Base-by-base conservation (phyloP, 495 filamentous ascomycete genomes). In the Aspergillus asperescens region DNA sequence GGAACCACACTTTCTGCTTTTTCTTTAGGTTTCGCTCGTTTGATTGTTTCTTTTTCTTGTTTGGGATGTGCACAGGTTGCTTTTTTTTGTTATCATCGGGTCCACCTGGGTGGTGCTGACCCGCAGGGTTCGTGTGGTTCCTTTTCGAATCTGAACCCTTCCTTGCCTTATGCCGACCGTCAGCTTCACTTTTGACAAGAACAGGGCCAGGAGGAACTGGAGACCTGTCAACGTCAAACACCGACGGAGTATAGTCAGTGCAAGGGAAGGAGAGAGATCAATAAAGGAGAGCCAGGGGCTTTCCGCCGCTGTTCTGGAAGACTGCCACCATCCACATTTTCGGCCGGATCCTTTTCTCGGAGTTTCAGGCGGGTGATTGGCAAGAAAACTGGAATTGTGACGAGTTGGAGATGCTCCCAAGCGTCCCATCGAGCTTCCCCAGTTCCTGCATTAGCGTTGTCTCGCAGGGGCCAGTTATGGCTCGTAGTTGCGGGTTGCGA, bases 371-470 rank as follows among this genome's bases (percentile, higher is more conserved):
- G 44, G 52, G 51, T 56, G 46, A 58, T 56, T 56, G 43, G 50
- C 25, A 42, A 44, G 22, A 46, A 51, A 49, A 55, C 47, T 51
- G 53, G 25, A 41, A 52, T 28, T 57, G 55, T 53, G 41, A 53
- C 45, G 35, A 50, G 50, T 43, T 48, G 15, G 18, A 41, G 28
- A 24, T 39, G 34, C 9, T 49, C 27, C n/a, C n/a, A n/a, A n/a
- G n/a, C n/a, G n/a, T n/a, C n/a, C 41, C 45, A 50, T 50, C 28
- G 50, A 53, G 45, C 52, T 61, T 60, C 54, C 50, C 53, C 60
- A 71, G 70, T 73, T 71, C 70, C 70, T 73, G 70, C 70, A 71
- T 73, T 73, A 73, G 70, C 62, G 68, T 59, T 59, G 57, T 48
- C 27, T 37, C 25, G 27, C 40, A 54, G 46, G 55, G 52, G 50